Evolutionary conservation across 495 filamentous ascomycete genomes (phyloP).

Genomic region (Cairneyella variabilis): DNA sequence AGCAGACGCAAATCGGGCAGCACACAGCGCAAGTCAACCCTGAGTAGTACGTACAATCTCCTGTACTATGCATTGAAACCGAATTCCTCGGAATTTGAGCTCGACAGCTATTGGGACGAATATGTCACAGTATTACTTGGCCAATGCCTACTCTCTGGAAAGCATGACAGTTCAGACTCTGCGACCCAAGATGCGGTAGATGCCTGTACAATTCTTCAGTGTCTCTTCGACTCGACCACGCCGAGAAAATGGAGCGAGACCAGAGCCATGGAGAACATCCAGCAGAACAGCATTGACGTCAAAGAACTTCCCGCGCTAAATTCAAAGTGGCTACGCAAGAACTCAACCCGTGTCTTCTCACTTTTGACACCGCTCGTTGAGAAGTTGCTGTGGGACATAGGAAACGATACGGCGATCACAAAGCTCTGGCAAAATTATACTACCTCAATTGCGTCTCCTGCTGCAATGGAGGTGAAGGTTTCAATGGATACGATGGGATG

Average conservation of each 20-base stretch:
- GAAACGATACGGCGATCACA: conserved; percentile 43
- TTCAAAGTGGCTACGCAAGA: conserved; percentile 81
- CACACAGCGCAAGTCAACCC: conserved; percentile 50
- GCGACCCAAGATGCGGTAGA: conserved; percentile 37
- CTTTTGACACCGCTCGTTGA: conserved; percentile 62
- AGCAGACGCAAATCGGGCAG: conserved; percentile 56
- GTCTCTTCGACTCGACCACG: conserved; percentile 63
- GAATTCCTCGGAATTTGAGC: conserved; percentile 49
- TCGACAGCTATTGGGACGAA: conserved; percentile 77
- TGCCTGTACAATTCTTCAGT: conserved; percentile 60
- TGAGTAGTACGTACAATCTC: conserved; percentile 70
- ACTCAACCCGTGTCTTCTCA: conserved; percentile 54
- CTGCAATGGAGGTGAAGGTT: conserved; percentile 85
- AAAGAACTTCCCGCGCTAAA: conserved; percentile 78
- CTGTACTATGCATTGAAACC: conserved; percentile 86
- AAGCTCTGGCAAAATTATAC: conserved; percentile 68
- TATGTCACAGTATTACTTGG: conserved; percentile 58
- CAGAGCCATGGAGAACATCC: conserved; percentile 51
- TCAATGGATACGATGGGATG: conserved; percentile 77
- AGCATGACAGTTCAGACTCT: conserved; percentile 24
- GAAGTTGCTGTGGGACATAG: conserved; percentile 47
- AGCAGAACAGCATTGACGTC: conserved; percentile 44
- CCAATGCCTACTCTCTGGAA: conserved; percentile 31
- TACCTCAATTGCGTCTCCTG: conserved; percentile 67
- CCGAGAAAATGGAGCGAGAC: conserved; percentile 69